Conservation (phyloP, 2,329 filamentous ascomycete genomes). For the Paraphaeosphaeria sporulosa region DNA sequence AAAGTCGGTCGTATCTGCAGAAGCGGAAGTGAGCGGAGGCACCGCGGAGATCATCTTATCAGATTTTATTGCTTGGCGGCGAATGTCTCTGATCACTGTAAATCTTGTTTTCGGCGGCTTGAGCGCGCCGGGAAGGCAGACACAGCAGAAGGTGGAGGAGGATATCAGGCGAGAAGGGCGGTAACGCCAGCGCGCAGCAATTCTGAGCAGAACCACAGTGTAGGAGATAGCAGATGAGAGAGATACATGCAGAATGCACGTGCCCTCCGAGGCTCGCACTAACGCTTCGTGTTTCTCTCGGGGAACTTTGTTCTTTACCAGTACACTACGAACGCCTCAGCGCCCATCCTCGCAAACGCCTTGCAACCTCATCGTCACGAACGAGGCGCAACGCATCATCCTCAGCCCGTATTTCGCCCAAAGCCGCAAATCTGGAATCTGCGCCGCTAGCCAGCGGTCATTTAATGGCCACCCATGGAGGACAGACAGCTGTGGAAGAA, state of each 20-base stretch:
- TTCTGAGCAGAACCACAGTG: background rate
- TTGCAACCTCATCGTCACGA: slow-evolving; percentile 18
- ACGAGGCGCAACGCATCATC: slow-evolving; percentile 14
- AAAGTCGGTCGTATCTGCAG: background rate
- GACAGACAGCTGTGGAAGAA: slow-evolving; percentile 46
- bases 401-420: slow-evolving; percentile 12
- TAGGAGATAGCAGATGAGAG: background rate
- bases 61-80: slow-evolving; percentile 27
- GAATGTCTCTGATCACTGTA: background rate
- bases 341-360: slow-evolving; percentile 6
- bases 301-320: slow-evolving; percentile 25
- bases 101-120: too few relatives aligned
- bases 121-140: background rate
- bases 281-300: slow-evolving; percentile 31
- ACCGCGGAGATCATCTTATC: slow-evolving; percentile 38
- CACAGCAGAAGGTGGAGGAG: background rate
- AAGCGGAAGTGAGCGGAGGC: slow-evolving; percentile 6
- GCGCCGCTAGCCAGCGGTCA: slow-evolving; percentile 44
- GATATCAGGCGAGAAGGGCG: background rate
- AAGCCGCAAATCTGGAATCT: slow-evolving; percentile 47
- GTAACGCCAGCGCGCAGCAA: background rate
- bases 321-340: slow-evolving; percentile 32
- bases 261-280: slow-evolving; percentile 20
- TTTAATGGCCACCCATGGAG: slow-evolving; percentile 52
- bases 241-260: background rate